Evolutionary conservation across 148 eudicot genomes (phyloP).

Genomic region (Euryodendron excelsum): DNA sequence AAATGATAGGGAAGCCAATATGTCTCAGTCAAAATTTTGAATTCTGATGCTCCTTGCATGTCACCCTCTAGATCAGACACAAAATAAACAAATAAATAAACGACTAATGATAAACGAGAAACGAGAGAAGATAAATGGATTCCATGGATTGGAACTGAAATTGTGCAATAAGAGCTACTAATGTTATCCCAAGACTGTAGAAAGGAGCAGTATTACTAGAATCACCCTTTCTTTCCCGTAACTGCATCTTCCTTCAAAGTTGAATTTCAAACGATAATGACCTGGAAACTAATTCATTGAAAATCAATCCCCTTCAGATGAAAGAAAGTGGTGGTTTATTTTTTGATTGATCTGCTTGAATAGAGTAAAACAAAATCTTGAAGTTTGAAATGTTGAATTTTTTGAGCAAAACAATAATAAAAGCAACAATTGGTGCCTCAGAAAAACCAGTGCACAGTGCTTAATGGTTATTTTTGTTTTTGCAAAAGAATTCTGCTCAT

Average conservation of each 20-base stretch:
- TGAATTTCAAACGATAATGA: no score
- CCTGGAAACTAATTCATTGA: no score
- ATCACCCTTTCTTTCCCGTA: no score
- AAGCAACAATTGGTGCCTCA: no score
- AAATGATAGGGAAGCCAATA: not conserved
- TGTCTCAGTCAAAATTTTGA: not conserved
- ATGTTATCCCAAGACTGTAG: no score
- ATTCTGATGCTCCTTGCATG: not conserved
- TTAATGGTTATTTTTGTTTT: not conserved
- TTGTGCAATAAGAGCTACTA: not conserved
- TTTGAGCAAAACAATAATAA: no score
- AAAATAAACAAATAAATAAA: not conserved
- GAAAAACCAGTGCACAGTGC: no score
- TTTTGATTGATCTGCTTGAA: no score
- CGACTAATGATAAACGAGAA: not conserved
- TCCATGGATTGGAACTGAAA: not conserved
- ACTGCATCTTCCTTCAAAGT: no score
- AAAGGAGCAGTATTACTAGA: no score
- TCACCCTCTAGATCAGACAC: not conserved
- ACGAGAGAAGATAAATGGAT: not conserved
- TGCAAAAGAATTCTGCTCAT: not conserved
- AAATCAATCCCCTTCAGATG: not conserved
- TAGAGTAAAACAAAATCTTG: no score
- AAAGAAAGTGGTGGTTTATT: not conserved
- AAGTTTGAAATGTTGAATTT: no score